Evolutionary conservation across 1,284 basidiomycete species (phyloP).

Genomic region (Schizopora paradoxa): DNA sequence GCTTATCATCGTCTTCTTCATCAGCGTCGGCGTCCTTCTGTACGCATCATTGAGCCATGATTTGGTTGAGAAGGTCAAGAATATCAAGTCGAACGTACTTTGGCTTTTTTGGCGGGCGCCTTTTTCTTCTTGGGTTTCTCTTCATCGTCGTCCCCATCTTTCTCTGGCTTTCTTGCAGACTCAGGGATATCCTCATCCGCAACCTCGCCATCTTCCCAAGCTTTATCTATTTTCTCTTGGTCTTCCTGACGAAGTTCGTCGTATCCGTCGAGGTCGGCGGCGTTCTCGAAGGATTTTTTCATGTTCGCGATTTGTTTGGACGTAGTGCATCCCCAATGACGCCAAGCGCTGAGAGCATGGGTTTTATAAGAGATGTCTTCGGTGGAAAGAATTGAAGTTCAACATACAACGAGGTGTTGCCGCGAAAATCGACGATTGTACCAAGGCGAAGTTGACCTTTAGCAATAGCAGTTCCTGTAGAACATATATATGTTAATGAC

Average conservation of each 20-base stretch:
- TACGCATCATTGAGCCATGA: no score
- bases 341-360: slow-evolving; percentile 51
- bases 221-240: slow-evolving; percentile 58
- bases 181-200: slow-evolving; percentile 77
- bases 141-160: slow-evolving; percentile 43
- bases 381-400: slow-evolving; percentile 15
- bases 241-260: slow-evolving; percentile 62
- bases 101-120: no score
- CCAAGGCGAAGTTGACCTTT: slow-evolving; percentile 77
- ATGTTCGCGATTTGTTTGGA: slow-evolving; percentile 66
- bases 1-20: slow-evolving; percentile 27
- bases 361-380: slow-evolving; percentile 4
- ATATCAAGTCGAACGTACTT: no score
- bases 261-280: slow-evolving; percentile 68
- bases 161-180: slow-evolving; percentile 53
- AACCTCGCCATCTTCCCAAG: slow-evolving; percentile 70
- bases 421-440: slow-evolving; percentile 70
- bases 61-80: no score
- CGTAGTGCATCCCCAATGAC: slow-evolving; percentile 82
- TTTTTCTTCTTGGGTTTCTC: slow-evolving; percentile 33
- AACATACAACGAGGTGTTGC: slow-evolving; percentile 66
- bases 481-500: slow-evolving; percentile 16
- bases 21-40: no score
- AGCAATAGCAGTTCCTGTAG: slow-evolving; percentile 58
- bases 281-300: slow-evolving; percentile 54